Evolutionary conservation across 306 rosid species (phyloP).

Genomic region (Cucurbita moschata): DNA sequence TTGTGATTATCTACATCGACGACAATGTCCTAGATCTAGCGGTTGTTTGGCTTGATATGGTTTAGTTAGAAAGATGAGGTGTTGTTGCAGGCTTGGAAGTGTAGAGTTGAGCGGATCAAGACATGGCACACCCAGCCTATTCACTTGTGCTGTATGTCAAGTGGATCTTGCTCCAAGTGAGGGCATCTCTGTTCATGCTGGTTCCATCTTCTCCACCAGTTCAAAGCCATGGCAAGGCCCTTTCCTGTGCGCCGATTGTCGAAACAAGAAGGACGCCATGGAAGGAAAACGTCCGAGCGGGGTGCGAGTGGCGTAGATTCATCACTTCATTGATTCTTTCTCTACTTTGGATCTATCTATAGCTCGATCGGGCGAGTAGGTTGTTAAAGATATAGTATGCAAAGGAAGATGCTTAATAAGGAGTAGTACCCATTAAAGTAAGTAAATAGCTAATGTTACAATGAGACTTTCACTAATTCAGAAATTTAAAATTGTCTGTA

Average conservation of each 20-base stretch:
- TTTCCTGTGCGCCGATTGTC: constrained; percentile 72
- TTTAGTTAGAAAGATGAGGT: neutral
- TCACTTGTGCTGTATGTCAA: constrained; percentile 85
- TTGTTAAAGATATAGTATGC: neutral
- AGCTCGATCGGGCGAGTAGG: neutral
- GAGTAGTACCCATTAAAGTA: neutral
- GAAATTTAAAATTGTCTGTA: neutral
- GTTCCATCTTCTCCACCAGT: constrained; percentile 79
- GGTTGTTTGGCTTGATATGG: neutral
- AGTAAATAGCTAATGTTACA: constrained; percentile 3
- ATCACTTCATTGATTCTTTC: constrained; percentile 14
- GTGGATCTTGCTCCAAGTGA: constrained; percentile 82
- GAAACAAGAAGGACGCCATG: constrained; percentile 93
- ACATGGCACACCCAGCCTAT: constrained; percentile 67
- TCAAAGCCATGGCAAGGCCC: constrained; percentile 98
- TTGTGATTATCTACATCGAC: neutral
- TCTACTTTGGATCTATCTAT: neutral
- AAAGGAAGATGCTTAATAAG: neutral
- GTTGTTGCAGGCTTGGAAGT: constrained; percentile 58
- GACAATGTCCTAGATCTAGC: neutral
- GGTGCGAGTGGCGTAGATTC: constrained; percentile 59
- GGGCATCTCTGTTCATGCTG: constrained; percentile 88
- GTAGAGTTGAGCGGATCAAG: constrained; percentile 34
- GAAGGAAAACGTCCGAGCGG: constrained; percentile 95
- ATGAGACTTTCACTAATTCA: neutral